Evolutionary conservation across 495 filamentous ascomycete genomes (phyloP).

Genomic region (Trichodelitschia bisporula): DNA sequence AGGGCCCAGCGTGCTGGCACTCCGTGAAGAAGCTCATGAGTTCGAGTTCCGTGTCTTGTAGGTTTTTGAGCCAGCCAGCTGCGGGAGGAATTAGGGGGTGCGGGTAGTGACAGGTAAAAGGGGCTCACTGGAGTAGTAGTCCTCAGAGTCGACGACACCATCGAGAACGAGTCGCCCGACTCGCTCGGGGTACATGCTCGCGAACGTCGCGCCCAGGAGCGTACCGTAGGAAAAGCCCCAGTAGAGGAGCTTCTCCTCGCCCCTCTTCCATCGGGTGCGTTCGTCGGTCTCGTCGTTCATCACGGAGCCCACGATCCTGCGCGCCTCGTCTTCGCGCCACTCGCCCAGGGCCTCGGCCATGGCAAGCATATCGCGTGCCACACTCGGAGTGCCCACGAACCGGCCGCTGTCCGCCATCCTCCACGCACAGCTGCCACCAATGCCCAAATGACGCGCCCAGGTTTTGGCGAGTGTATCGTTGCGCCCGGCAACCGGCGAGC

Average conservation of each 20-base stretch:
- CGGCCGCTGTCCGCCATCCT: conserved; percentile 16
- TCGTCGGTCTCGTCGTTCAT: not conserved
- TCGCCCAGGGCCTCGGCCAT: conserved; percentile 25
- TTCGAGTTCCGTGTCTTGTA: not conserved
- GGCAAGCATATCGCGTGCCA: conserved; percentile 25
- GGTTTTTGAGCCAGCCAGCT: not conserved
- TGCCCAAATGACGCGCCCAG: not conserved
- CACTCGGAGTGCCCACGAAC: conserved; percentile 22
- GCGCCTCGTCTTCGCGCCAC: conserved; percentile 15
- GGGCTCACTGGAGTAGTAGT: conserved; percentile 1
- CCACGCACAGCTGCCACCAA: conserved; percentile 11
- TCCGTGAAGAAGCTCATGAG: not conserved
- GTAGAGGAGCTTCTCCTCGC: no score
- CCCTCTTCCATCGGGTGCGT: not conserved
- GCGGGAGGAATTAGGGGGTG: no score
- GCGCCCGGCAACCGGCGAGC: conserved; percentile 15
- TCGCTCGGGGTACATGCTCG: conserved; percentile 22
- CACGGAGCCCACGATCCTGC: no score
- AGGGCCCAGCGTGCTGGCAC: not conserved
- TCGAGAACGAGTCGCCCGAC: conserved; percentile 20
- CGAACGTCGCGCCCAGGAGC: conserved; percentile 17
- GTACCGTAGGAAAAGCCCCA: conserved; percentile 21
- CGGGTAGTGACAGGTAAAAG: no score
- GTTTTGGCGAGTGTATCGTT: conserved; percentile 13
- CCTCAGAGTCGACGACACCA: conserved; percentile 9